phyloP scores from a whole-genome alignment of 805 yeast species.

The Hyphopichia homilentoma region DNA sequence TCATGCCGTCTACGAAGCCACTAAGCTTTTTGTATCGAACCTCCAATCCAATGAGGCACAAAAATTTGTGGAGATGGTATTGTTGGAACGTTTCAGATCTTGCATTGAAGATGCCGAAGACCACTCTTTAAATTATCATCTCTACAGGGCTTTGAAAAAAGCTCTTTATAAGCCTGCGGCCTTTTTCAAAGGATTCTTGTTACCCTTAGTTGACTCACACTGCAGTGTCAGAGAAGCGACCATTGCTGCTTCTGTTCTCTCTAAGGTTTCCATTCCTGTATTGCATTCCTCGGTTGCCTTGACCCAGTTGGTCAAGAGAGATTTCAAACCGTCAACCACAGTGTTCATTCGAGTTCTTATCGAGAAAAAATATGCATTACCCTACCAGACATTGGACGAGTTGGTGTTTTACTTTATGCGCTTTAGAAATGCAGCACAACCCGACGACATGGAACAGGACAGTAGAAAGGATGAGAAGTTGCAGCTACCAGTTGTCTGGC shows the following conservation, averaged over 20 bases:
- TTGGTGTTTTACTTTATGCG: slow-evolving; percentile 91
- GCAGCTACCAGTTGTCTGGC: slow-evolving; percentile 92
- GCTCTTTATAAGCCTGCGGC: slow-evolving; percentile 96
- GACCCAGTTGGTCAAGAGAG: slow-evolving; percentile 72
- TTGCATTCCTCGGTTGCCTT: slow-evolving; percentile 96
- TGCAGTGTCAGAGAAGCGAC: slow-evolving; percentile 93
- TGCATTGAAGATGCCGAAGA: slow-evolving; percentile 71
- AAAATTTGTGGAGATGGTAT: slow-evolving; percentile 64
- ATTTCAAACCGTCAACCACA: slow-evolving; percentile 83
- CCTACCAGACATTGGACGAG: slow-evolving; percentile 93
- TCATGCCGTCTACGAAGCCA: slow-evolving; percentile 91
- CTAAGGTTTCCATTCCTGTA: slow-evolving; percentile 89
- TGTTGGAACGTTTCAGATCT: slow-evolving; percentile 68
- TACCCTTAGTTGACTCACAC: slow-evolving; percentile 84
- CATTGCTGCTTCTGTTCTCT: slow-evolving; percentile 86
- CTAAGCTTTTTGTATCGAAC: slow-evolving; percentile 89
- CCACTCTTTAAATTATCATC: slow-evolving; percentile 83
- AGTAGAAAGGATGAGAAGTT: slow-evolving; percentile 40
- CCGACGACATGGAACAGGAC: slow-evolving; percentile 29
- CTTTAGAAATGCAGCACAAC: slow-evolving; percentile 63
- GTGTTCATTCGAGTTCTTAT: slow-evolving; percentile 84
- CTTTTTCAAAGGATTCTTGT: slow-evolving; percentile 91
- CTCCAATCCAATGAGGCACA: slow-evolving; percentile 86
- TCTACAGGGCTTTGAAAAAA: slow-evolving; percentile 88
- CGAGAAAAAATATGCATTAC: slow-evolving; percentile 94